Evolutionary conservation across 371 early-diverging fungal genomes (phyloP).

Genomic region (Mucor saturninus): DNA sequence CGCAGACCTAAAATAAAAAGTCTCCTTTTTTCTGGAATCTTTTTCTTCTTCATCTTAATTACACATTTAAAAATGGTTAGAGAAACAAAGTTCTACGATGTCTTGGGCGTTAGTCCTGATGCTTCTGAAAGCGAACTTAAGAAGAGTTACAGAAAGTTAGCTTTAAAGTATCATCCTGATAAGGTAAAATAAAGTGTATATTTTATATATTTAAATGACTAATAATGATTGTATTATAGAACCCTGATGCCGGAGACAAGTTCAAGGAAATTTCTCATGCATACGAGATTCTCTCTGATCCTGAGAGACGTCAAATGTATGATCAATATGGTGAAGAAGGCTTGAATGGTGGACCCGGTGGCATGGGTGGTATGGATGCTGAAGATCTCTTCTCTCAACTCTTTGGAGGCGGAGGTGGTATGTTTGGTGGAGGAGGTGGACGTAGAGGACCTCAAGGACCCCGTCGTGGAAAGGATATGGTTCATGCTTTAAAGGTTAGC

Average conservation of each 20-base stretch:
- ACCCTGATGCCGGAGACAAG: conserved; percentile 84
- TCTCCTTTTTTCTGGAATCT: conserved; percentile 5
- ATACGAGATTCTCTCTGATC: conserved; percentile 92
- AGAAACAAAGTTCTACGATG: conserved; percentile 92
- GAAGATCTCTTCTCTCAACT: conserved; percentile 91
- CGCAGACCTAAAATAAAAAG: conserved; percentile 1
- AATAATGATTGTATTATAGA: conserved; percentile 42
- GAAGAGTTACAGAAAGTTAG: conserved; percentile 91
- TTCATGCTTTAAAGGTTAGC: conserved; percentile 80
- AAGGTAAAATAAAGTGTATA: conserved; percentile 59
- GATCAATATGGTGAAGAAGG: conserved; percentile 89
- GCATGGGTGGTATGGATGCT: conserved; percentile 68
- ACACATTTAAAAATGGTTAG: conserved; percentile 61
- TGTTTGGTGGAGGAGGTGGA: conserved; percentile 62
- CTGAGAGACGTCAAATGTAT: conserved; percentile 76
- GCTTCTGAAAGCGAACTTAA: conserved; percentile 88
- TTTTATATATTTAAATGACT: not conserved
- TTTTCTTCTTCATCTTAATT: conserved; percentile 7
- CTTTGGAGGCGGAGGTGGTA: conserved; percentile 76
- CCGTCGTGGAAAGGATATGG: conserved; percentile 77
- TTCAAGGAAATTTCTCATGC: conserved; percentile 96
- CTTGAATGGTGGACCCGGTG: conserved; percentile 70
- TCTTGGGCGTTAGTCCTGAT: conserved; percentile 83
- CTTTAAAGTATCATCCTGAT: conserved; percentile 95
- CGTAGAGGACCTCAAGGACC: conserved; percentile 72